A percentile compares a stretch with the other conserved stretches of the same genome.
These are phyloP conservation scores for Ceratocystis papillata DNA, from an alignment of 2,329 filamentous ascomycete genomes.

Conservation along the genomic window DNA sequence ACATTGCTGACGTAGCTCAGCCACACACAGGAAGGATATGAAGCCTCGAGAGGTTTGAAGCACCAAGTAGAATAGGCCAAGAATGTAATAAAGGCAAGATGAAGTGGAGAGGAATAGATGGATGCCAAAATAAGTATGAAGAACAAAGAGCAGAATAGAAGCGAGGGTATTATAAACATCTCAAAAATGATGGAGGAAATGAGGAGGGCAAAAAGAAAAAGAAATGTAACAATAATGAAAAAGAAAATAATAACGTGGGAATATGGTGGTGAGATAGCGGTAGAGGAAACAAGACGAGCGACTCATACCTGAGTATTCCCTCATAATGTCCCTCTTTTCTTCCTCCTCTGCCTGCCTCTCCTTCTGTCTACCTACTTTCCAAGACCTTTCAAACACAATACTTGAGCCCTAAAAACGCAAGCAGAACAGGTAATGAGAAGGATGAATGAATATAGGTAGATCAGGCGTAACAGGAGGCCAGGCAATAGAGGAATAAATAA, in stretches of 20 bases:
- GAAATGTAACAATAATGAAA: not conserved
- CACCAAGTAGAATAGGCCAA: not conserved
- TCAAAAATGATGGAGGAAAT: constrained; percentile 9
- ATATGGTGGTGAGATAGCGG: not conserved
- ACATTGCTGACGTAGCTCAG: not conserved
- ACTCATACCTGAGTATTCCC: not conserved
- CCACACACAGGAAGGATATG: not conserved
- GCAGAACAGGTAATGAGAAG: not conserved
- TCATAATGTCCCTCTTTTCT: not conserved
- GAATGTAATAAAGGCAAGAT: not conserved
- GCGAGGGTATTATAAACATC: not conserved
- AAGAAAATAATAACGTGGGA: not conserved
- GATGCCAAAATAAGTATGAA: constrained; percentile 5
- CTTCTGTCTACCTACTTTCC: not conserved
- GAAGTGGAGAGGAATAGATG: not conserved
- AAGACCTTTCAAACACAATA: not conserved
- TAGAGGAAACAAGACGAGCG: not conserved
- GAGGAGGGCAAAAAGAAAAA: not conserved
- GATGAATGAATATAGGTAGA: constrained; percentile 6
- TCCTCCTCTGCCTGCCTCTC: not conserved
- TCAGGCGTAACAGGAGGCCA: constrained; percentile 13
- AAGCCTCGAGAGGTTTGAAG: not conserved
- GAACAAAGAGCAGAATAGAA: constrained; percentile 4
- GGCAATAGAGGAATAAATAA: constrained; percentile 20
- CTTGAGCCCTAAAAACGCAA: not conserved